phyloP scores from a whole-genome alignment of 2,329 filamentous ascomycete species.

The Aureobasidium leucospermi region DNA sequence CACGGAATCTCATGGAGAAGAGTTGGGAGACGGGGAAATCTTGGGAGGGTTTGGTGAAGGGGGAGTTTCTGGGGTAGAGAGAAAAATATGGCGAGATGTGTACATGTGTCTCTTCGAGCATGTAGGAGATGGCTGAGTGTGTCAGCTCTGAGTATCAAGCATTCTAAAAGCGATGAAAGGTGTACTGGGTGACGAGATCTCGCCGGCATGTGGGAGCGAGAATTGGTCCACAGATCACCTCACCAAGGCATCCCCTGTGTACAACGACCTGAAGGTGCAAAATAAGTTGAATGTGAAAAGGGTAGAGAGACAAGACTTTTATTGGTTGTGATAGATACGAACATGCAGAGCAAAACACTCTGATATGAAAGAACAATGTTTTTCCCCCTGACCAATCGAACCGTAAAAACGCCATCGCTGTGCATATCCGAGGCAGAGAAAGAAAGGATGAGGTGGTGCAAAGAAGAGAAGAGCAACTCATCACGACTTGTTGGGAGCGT shows the following conservation, averaged over 20 bases:
- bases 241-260: too few species aligned
- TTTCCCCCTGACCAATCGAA: not conserved
- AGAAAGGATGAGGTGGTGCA: not conserved
- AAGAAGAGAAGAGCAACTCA: not conserved
- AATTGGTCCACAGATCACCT: too few species aligned
- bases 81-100: not conserved
- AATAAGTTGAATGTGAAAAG: not conserved
- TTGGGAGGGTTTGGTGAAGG: constrained; percentile 61
- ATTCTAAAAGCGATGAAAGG: too few species aligned
- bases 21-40: constrained; percentile 61
- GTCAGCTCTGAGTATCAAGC: too few species aligned
- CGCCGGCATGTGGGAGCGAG: too few species aligned
- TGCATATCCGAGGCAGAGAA: not conserved
- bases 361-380: not conserved
- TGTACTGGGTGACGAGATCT: too few species aligned
- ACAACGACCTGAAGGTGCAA: not conserved
- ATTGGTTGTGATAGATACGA: not conserved
- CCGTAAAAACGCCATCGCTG: constrained; percentile 13
- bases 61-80: constrained; percentile 58
- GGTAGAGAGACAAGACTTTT: not conserved
- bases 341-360: not conserved
- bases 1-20: constrained; percentile 58
- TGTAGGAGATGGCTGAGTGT: not conserved
- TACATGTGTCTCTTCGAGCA: not conserved
- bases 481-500: not conserved